Evolutionary conservation across 2,329 filamentous ascomycete species (phyloP), one percentile per base, ranked within the genome.

Genomic region (Neofusicoccum kwambonambiense): DNA sequence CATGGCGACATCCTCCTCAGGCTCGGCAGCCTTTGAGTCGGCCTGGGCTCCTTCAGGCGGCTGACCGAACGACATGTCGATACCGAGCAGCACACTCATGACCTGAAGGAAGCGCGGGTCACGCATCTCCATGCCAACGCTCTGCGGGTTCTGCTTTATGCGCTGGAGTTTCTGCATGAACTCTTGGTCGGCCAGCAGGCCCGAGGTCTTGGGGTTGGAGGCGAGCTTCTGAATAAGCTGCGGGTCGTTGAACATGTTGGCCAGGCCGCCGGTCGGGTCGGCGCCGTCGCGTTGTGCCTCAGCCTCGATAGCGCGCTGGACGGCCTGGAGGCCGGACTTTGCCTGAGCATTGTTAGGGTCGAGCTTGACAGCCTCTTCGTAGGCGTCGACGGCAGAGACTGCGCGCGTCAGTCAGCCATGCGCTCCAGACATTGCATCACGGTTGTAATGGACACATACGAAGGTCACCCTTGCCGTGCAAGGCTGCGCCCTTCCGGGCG

Each of bases 31-130:
- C 22, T 73, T 73, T 64, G 72, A 68, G 44, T 73, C 73, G 41
- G 75, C 76, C 45, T 79, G 75, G 8, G 76, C 77, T 17, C 75
- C 80, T 51, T 80, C 81, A 9, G 80, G 80, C 39, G 84, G 83
- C 65, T 78, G 81, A 49, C 83, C 84, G 69, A 93, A 89, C 67
- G 86, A 87, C 90, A 99, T 93, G 75, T 98, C 93, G 56, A 99
- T 89, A 50, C 95, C 95, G 82, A 99, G 88, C 70, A 97, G 78
- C 27, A 97, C 95, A 71, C 93, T 92, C 80, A 99, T 89, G 19
- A 98, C 94, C 77, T 96, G 91, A 70, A 99, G 84, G 86, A 99
- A 93, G 67, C 95, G 85, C 4, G 93, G 94, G 75, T 99, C 95
- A 70, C 88, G 86, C 80, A 99, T 93, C 69, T 95, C 87, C 66